Conservation (phyloP, 164 flowering plant species). For the Vitis amurensis region DNA sequence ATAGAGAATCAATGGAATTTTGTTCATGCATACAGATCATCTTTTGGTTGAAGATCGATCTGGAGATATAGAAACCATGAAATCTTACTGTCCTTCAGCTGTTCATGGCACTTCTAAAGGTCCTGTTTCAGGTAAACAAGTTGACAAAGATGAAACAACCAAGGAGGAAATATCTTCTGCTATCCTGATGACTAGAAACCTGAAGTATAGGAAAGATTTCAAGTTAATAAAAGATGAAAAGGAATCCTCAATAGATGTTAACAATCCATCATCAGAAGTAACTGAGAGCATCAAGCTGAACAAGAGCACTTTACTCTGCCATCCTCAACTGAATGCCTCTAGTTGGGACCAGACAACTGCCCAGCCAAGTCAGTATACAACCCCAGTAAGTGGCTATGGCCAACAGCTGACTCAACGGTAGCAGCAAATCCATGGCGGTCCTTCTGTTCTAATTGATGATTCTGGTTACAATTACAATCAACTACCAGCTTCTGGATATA, state of each 20-base stretch:
- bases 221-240: constrained; percentile 2
- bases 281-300: constrained; percentile 1
- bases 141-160: background rate
- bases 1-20: constrained; percentile 38
- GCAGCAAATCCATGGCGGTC: constrained; percentile 47
- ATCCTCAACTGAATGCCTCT: constrained; percentile 31
- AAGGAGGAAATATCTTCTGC: background rate
- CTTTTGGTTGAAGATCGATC: constrained; percentile 16
- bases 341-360: constrained; percentile 27
- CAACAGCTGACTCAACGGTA: constrained; percentile 59
- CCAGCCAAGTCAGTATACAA: constrained; percentile 54
- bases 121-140: constrained; percentile 28
- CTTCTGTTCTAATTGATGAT: constrained; percentile 47
- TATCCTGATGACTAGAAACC: constrained; percentile 1
- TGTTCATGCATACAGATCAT: constrained; percentile 18
- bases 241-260: constrained; percentile 10
- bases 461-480: constrained; percentile 65
- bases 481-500: constrained; percentile 49
- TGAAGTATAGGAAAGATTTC: constrained; percentile 6
- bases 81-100: constrained; percentile 8
- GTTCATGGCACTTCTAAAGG: constrained; percentile 14
- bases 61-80: constrained; percentile 11
- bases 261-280: constrained; percentile 4
- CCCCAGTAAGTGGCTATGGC: constrained; percentile 59
- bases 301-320: background rate